Evolutionary conservation across 2,329 filamentous ascomycete genomes (phyloP), one percentile per base, ranked within the genome.

Genomic region (Hansfordia pulvinata): DNA sequence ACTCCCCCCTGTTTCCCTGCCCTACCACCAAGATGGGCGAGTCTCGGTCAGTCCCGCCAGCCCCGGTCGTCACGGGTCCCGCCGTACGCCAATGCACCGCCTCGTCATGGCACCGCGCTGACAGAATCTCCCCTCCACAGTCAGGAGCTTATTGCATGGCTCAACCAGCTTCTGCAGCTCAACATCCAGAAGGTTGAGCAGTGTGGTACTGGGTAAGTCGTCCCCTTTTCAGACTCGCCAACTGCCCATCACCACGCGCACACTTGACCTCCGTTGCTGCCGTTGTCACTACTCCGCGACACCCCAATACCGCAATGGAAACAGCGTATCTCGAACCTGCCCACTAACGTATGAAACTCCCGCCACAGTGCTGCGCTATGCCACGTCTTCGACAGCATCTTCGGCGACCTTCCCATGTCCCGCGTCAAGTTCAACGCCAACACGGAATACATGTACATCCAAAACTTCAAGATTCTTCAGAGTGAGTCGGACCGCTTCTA

Each of bases 131-230:
- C 26, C 23, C 31, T 28, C 17, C 37, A 32, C 46, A 96, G 90
- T 66, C 90, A 98, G 62, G 90, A 98, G 64, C 74, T 98, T 43
- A 68, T 98, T 43, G 71, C 76, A 60, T 98, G 90, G 90, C 66
- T 96, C 41, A 98, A 98, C 68, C 88, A 82, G 68, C 80, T 98
- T 36, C 76, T 98, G 27, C 85, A 94, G 63, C 78, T 98, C 48
- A 98, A 96, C 63, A 76, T 98, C 46, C 96, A 81, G 46, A 96
- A 94, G 61, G 84, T 98, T 53, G 90, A 98, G 64, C 90, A 98
- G 69, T 96, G 88, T 56, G 90, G 90, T 54, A 96, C 88, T 49
- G 90, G 88, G 88, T 96, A 76, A 46, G 62, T 53, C 36, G 31
- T 20, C 28, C 34, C 33, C 34, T 35, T 26, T 23, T 29, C 12